Evolutionary conservation across 2,329 filamentous ascomycete species (phyloP).

Genomic region (Rutstroemia sp.): DNA sequence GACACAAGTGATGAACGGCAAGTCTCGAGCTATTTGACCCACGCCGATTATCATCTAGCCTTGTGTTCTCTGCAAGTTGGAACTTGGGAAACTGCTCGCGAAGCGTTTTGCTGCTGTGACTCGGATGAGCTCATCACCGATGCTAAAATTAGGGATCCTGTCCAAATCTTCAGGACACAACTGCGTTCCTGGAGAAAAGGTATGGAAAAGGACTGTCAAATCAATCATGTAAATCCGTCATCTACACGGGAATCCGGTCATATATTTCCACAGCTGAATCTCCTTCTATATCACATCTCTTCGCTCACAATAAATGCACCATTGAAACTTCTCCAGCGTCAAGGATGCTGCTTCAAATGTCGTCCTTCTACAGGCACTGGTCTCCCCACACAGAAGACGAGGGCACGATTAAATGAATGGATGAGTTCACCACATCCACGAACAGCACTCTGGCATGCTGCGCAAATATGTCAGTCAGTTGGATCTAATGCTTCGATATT

Average conservation of each 20-base stretch:
- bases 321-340: conserved; percentile 1
- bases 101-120: conserved; percentile 1
- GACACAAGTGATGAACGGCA: neutral
- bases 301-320: neutral
- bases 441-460: conserved; percentile 1
- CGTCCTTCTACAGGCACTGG: neutral
- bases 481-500: neutral
- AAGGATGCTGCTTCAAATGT: conserved; percentile 6
- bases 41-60: conserved; percentile 2
- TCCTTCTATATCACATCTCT: neutral
- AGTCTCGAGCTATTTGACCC: neutral
- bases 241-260: neutral
- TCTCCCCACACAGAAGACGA: neutral
- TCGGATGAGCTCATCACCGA: conserved; percentile 4
- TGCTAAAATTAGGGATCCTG: neutral
- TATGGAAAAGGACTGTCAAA: neutral
- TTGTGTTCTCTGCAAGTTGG: conserved; percentile 3
- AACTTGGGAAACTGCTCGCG: conserved; percentile 4
- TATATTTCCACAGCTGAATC: neutral
- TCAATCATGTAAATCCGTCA: neutral
- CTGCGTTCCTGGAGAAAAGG: neutral
- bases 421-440: conserved; percentile 2
- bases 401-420: neutral
- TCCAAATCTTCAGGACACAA: neutral
- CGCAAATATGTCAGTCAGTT: neutral